Evolutionary conservation across 495 filamentous ascomycete genomes (phyloP), one percentile per base, ranked within the genome.

Genomic region (Penicillium taxi): DNA sequence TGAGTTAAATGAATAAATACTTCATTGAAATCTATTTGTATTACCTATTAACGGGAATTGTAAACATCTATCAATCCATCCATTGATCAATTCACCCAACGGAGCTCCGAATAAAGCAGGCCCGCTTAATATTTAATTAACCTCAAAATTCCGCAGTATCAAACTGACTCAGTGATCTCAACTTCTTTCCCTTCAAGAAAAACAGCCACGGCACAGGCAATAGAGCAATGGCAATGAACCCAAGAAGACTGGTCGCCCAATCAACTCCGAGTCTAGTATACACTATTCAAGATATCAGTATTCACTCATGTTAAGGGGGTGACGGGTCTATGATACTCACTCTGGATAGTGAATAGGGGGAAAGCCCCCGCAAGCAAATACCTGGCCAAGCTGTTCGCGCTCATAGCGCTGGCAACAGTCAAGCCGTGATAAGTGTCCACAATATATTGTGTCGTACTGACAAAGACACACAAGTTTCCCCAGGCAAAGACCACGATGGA

Each of bases 401-500:
- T 50, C 41, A 55, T 40, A 5, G 54, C 54, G 20, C 52, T 45
- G 12, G 45, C 44, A 2, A 49, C 39, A 29, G 35, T 65, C 5
- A 42, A 13, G 9, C 69, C 66, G 4, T 37, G 27, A 41, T 83
- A 83, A 0, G 69, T 64, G 37, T 85, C 80, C 14, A 73, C 56
- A 0, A 78, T 55, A 42, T 82, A 84, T 32, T 56, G 47, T 17
- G 59, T 57, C 37, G 48, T 33, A 26, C 45, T 39, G 8, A 72
- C 64, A 33, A 81, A 82, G 5, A 82, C 55, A 41, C 61, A 65
- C 4, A 83, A 45, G 11, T 80, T 82, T 2, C 79, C 81, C 70
- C 73, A 83, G 0, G 74, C 78, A 52, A 86, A 84, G 1, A 78
- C 64, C 16, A 81, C 56, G 5, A 76, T 70, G 3, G 77, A 68